Percentiles rank a stretch among this genome's conserved stretches.
Conservation (phyloP, 192 early-diverging fungal species). For the Coemansia sp. region DNA sequence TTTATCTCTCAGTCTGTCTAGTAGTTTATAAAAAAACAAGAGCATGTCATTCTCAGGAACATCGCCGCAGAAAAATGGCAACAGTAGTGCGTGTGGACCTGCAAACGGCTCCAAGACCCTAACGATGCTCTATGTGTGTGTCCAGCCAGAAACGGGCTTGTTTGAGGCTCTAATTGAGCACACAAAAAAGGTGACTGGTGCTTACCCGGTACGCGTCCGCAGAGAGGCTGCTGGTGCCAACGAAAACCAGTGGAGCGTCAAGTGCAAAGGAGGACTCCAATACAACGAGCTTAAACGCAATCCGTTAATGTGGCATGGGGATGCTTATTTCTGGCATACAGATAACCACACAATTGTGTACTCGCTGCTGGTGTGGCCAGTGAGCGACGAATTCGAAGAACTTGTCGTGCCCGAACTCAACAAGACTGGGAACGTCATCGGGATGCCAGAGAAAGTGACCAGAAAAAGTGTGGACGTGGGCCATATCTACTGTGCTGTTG, state of each 20-base stretch:
- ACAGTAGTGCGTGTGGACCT: neutral
- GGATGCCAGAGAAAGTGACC: neutral
- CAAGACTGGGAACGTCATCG: neutral
- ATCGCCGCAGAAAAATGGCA: neutral
- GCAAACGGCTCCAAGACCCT: neutral
- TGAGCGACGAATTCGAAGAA: constrained; percentile 1
- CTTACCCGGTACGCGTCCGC: neutral
- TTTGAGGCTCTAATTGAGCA: neutral
- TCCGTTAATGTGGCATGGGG: neutral
- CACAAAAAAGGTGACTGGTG: neutral
- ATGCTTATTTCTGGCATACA: constrained; percentile 4
- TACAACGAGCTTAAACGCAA: neutral
- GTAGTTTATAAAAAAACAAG: too few relatives aligned
- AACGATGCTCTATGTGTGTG: neutral
- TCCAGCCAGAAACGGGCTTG: neutral
- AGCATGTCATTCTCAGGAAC: too few relatives aligned
- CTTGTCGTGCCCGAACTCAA: neutral
- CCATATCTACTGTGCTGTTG: neutral
- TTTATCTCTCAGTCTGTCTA: too few relatives aligned
- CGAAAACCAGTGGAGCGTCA: constrained; percentile 2
- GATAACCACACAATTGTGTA: neutral
- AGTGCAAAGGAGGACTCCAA: neutral
- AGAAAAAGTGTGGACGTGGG: neutral
- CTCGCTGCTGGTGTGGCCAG: neutral
- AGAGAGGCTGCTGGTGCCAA: neutral